phyloP scores from a whole-genome alignment of 169 alveolate species.

The Cryptosporidium felis region DNA sequence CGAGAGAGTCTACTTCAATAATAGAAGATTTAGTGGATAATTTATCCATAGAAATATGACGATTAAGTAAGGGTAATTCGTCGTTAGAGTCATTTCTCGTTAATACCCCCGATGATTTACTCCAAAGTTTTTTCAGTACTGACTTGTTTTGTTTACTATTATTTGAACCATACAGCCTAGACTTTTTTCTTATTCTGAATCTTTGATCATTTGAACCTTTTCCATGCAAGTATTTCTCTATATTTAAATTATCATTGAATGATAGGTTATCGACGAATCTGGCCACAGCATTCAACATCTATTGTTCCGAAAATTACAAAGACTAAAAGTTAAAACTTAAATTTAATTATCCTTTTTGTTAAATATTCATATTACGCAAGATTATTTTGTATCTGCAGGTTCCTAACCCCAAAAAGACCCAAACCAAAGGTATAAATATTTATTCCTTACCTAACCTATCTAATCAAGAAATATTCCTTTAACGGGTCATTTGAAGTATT shows the following conservation, averaged over 20 bases:
- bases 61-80: background rate
- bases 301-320: background rate
- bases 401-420: no score
- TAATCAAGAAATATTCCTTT: no score
- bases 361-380: no score
- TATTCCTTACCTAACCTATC: no score
- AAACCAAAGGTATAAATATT: no score
- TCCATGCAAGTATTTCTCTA: background rate
- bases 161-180: background rate
- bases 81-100: conserved; percentile 37
- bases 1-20: background rate
- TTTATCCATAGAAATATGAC: background rate
- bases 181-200: background rate
- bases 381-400: no score
- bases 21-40: background rate
- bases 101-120: conserved; percentile 20
- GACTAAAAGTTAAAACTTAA: conserved; percentile 7
- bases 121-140: background rate
- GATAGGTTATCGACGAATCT: background rate
- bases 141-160: background rate
- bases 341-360: no score
- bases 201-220: background rate
- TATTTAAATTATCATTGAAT: background rate
- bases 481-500: no score
- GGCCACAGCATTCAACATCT: background rate